Base-by-base conservation (phyloP, 768 basidiomycete genomes). In the Macrolepiota albuminosa region DNA sequence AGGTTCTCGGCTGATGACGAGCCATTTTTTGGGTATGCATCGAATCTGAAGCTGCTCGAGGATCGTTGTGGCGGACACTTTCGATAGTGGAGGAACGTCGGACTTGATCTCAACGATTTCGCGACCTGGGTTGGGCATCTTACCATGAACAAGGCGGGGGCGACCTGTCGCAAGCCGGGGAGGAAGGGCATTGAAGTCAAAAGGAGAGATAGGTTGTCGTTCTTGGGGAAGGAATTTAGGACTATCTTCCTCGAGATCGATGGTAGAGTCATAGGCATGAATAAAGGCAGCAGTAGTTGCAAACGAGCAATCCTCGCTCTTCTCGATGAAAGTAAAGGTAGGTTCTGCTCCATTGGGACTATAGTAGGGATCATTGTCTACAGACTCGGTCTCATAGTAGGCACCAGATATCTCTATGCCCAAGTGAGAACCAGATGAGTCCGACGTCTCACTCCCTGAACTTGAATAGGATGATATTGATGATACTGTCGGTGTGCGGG, bases 111-210 rank as follows among this genome's bases (percentile, higher is more conserved):
- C 63, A 26, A 63, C 51, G 26, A 66, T 56, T 18, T 63, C 56
- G 45, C 60, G 60, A 51, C 45, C 18, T 61, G 53, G 11, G 48
- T 50, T 31, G 57, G 57, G 2, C 40, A 58, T 40, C 6, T 56
- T 34, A 8, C 31, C 47, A 24, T 14, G 6, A 43, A 8, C 11
- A 31, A 29, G 33, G n/a, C 54, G 40, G 31, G 11, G 21, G 31
- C 3, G 64, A 9, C 53, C 54, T 47, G 42, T 47, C 9, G 62
- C 53, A 33, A 42, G 42, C 14, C 69, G 72, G 47, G 69, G 70
- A 26, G 83, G 83, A 16, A 84, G 73, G 10, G 76, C 71, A 57
- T 83, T 82, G 55, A 84, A 84, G 61, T 84, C 80, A 64, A 82
- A 83, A 10, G 76, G 59, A 5, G 75, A 70, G 6, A 81, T 65